Percentiles rank a stretch among this genome's conserved stretches.
These are phyloP conservation scores for Nicotiana tomentosiformis DNA, from an alignment of 257 asterid species.

Conservation along the genomic window DNA sequence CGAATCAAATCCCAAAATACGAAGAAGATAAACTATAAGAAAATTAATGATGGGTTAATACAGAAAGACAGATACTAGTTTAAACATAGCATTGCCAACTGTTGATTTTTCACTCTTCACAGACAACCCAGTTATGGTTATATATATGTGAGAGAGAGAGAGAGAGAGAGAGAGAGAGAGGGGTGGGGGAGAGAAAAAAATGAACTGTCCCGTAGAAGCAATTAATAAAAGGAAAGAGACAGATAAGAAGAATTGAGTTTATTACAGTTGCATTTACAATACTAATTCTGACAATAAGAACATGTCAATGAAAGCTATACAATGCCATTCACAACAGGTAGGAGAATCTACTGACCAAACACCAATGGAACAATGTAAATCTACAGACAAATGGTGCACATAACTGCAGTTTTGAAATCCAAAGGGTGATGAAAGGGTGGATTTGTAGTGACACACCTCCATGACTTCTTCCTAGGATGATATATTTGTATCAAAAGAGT, in stretches of 20 bases:
- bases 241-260: background rate
- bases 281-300: background rate
- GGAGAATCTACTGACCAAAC: background rate
- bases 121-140: background rate
- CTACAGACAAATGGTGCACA: slow-evolving; percentile 69
- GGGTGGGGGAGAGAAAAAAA: background rate
- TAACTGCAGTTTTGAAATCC: slow-evolving; percentile 63
- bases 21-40: background rate
- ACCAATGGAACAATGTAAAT: slow-evolving; percentile 4
- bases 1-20: background rate
- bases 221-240: background rate
- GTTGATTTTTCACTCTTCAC: background rate
- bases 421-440: slow-evolving; percentile 59
- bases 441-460: slow-evolving; percentile 57
- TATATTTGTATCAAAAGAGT: slow-evolving; percentile 62
- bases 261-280: background rate
- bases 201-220: background rate
- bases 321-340: background rate
- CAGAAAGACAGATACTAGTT: background rate
- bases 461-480: slow-evolving; percentile 53
- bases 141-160: background rate
- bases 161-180: background rate
- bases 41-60: background rate
- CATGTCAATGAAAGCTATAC: slow-evolving; percentile 4
- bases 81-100: background rate